Percentiles rank a stretch among this genome's conserved stretches.
Conservation (phyloP, 1,284 basidiomycete genomes). For the Marasmius oreades region DNA sequence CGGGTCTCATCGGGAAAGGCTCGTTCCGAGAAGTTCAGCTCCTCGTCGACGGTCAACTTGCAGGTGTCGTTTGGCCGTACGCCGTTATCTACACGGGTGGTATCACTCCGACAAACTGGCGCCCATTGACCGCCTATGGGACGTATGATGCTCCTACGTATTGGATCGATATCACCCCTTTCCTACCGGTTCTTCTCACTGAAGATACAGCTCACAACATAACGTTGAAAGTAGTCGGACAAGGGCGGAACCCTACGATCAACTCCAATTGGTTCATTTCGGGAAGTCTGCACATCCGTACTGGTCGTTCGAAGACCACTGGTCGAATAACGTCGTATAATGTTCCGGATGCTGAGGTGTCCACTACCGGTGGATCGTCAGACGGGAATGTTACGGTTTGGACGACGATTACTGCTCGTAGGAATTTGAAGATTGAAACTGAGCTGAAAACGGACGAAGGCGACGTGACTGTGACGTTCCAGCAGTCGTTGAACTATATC, state of each 20-base stretch:
- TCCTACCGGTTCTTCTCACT: constrained; percentile 39
- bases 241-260: constrained; percentile 34
- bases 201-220: constrained; percentile 32
- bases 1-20: constrained; percentile 31
- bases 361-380: constrained; percentile 26
- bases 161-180: constrained; percentile 45
- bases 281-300: constrained; percentile 36
- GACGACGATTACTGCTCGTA: constrained; percentile 41
- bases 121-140: constrained; percentile 43
- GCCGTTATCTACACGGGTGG: constrained; percentile 49
- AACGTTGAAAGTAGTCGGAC: constrained; percentile 37
- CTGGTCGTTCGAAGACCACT: constrained; percentile 31
- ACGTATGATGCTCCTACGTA: constrained; percentile 47
- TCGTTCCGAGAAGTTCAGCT: constrained; percentile 47
- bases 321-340: constrained; percentile 33
- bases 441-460: constrained; percentile 45
- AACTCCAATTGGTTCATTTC: constrained; percentile 43
- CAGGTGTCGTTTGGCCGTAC: constrained; percentile 44
- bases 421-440: constrained; percentile 42
- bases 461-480: constrained; percentile 39
- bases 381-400: constrained; percentile 34
- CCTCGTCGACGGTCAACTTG: constrained; percentile 40
- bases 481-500: constrained; percentile 39
- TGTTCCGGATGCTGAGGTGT: constrained; percentile 24
- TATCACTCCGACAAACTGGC: constrained; percentile 44